Base-by-base conservation (phyloP, 192 early-diverging fungal species). In the Coemansia sp. region DNA sequence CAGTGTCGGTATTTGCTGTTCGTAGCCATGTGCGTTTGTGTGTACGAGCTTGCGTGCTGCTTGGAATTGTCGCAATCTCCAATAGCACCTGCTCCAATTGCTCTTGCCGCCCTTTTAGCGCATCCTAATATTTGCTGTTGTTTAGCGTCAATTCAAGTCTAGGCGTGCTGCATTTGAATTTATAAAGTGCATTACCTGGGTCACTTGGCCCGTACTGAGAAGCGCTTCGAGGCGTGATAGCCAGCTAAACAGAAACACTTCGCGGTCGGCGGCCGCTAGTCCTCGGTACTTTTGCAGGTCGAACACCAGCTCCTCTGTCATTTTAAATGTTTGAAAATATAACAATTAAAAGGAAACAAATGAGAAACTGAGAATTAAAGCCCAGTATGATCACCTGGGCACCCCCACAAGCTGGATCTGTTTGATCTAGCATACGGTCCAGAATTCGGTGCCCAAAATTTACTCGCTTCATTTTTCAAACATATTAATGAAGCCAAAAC, bases 161-260 rank as follows among this genome's bases (percentile, higher is more conserved):
- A 8, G 31, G 8, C 31, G 6, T 34, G 26, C 4, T 28, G 31
- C 31, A 34, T 8, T 34, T 34, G 5, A 26, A 21, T 21, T 26
- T 17, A 31, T 23, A 14, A 11, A 42, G 3, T n/a, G 40, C 40
- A 44, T 8, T 48, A 48, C 47, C n/a, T n/a, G 14, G 11, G 18
- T 47, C 23, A 25, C 23, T 34, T 5, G 21, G 20, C 15, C 17
- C 2, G 63, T 46, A 60, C 88, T 85, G 10, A 93, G 62, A 48
- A 91, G 85, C 31, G 84, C 82, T 80, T 96, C 93, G 4, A 96
- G 83, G 47, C 72, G 74, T 1, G 91, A 86, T 9, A 98, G 84
- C 94, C 94, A 98, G 70, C 93, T 92, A 66, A 96, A 90, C 1
- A 97, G 65, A 64, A 85, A 87, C 52, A 93, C 79, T 69, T 98